Evolutionary conservation across 148 eudicot species (phyloP), one percentile per base, ranked within the genome.

Genomic region (Rhododendron ovatum): DNA sequence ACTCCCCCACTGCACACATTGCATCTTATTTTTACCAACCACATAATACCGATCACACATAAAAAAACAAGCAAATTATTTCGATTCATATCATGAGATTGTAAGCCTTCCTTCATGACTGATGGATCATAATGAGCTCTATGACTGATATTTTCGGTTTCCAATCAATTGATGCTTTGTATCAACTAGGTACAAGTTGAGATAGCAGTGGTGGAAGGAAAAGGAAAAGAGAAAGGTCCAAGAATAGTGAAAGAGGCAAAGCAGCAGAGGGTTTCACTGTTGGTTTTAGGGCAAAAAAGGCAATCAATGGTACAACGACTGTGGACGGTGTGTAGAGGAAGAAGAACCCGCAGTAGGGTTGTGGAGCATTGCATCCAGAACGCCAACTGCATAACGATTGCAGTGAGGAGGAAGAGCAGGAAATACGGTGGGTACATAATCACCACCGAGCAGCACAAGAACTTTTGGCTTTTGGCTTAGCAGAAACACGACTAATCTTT

Each of bases 381-480:
- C 86, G 90, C 95, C 45, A 91, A 89, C 78, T 93, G 98, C 85
- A 90, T 91, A 95, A 92, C 96, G 1, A 87, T 95, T 79, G 97
- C 94, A 45, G 96, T 94, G 22, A 94, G 98, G 82, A 88, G 93
- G 69, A 94, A 93, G 86, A 91, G 93, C 90, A 92, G 82, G 53
- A 93, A 93, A 89, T 86, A 88, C 82, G 98, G 98, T 14, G 98
- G 98, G 8, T 95, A 93, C 83, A 86, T 93, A 63, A 95, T 95
- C 82, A 94, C 96, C 78, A 94, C 98, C 15, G 93, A 94, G 86
- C 88, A 95, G 20, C 98, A 94, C 87, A 94, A 93, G 89, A 91
- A 94, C 28, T 95, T 95, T 80, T 95, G 98, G 98, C 96, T 92
- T 84, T 89, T 94, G 84, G 98, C 98, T 74, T 95, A 92, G 59